phyloP scores from a whole-genome alignment of 192 early-diverging fungal species.

The Backusella australiensis region DNA sequence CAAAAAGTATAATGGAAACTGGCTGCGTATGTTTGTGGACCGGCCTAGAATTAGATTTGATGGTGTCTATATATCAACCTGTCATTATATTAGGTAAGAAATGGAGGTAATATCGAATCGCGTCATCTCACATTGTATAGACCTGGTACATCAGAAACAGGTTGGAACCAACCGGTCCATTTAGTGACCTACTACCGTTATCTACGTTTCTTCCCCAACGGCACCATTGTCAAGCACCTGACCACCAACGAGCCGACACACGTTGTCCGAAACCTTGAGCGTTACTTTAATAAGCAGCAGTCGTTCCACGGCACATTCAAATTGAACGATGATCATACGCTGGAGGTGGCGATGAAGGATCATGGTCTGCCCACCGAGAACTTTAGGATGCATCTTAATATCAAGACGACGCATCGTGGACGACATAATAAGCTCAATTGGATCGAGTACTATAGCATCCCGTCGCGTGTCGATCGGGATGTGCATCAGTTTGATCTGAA shows the following conservation, averaged over 20 bases:
- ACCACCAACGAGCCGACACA: slow-evolving; percentile 31
- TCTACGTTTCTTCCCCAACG: slow-evolving; percentile 43
- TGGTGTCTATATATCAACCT: slow-evolving; percentile 45
- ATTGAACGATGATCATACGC: slow-evolving; percentile 14
- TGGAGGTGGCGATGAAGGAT: slow-evolving; percentile 25
- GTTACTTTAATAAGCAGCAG: slow-evolving; percentile 24
- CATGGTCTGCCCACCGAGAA: slow-evolving; percentile 1
- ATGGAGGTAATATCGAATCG: no score
- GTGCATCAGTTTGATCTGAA: slow-evolving; percentile 27
- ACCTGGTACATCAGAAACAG: slow-evolving; percentile 35
- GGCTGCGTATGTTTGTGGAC: slow-evolving; percentile 46
- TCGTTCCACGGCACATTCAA: slow-evolving; percentile 29
- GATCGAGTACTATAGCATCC: slow-evolving; percentile 24
- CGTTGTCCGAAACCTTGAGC: slow-evolving; percentile 27
- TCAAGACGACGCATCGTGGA: slow-evolving; percentile 39
- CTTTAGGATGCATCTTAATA: slow-evolving; percentile 26
- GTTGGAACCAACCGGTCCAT: slow-evolving; percentile 42
- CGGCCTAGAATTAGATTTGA: slow-evolving; percentile 43
- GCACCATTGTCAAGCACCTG: slow-evolving; percentile 33
- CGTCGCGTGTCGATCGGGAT: not conserved
- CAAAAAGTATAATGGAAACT: slow-evolving; percentile 30
- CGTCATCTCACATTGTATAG: not conserved
- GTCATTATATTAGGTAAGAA: slow-evolving; percentile 39
- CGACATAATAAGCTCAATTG: slow-evolving; percentile 41
- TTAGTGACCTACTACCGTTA: slow-evolving; percentile 47